Conservation (phyloP, 208 protist species). For the Acanthamoeba triangularis region DNA sequence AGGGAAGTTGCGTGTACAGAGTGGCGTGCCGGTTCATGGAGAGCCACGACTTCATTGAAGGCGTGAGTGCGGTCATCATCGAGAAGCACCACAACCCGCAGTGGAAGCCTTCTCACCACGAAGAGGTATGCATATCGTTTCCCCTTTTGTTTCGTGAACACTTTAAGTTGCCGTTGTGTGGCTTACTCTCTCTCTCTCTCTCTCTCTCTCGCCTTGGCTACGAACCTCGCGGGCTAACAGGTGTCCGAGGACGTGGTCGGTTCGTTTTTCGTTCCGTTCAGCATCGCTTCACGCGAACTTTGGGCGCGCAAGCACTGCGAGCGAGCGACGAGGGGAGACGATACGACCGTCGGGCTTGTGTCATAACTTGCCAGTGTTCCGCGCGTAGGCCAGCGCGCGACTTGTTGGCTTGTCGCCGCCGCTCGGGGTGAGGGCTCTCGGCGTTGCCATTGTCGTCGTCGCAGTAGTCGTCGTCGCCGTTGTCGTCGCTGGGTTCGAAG, state of each 20-base stretch:
- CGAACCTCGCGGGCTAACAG: neutral
- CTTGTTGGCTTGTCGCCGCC: no score
- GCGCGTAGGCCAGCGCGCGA: no score
- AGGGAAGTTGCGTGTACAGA: neutral
- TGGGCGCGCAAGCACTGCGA: neutral
- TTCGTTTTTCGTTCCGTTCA: neutral
- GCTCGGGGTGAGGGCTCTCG: no score
- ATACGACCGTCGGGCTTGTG: no score
- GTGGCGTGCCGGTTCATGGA: conserved; percentile 37
- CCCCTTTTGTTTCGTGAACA: no score
- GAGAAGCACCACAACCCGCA: conserved; percentile 17
- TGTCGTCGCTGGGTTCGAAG: no score
- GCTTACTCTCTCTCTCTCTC: no score
- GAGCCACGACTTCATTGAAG: conserved; percentile 32
- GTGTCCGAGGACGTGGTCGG: neutral
- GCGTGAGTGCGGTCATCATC: conserved; percentile 18
- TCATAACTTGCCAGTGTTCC: no score
- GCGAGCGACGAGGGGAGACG: no score
- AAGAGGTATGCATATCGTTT: neutral
- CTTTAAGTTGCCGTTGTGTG: no score
- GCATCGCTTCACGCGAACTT: neutral
- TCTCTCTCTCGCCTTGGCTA: neutral
- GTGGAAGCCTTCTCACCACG: neutral
- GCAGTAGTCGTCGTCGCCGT: no score
- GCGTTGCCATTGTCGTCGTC: no score